Base-by-base conservation (phyloP, 768 basidiomycete species). In the Pleurotus ostreatus region DNA sequence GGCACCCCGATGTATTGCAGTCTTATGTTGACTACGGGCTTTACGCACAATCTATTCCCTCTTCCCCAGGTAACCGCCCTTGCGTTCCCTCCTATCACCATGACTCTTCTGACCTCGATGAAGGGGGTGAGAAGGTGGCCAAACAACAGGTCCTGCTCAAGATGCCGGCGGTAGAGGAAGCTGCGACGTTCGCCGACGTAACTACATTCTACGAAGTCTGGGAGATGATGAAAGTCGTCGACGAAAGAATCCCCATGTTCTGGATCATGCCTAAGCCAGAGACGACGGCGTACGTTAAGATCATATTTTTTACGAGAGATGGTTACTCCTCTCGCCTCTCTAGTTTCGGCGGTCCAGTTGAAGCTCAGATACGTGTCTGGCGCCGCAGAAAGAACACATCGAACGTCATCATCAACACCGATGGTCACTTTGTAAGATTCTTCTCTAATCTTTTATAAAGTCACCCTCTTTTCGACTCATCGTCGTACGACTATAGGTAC, bases 81-180 rank as follows among this genome's bases (percentile, higher is more conserved):
- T 20, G 20, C 26, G 26, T 9, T 7, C 6, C 26, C 26, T 7
- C 26, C 6, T 6, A 9, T 30, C 9, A 30, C 9, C 1, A 2
- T 9, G 6, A 7, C 26, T 9, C 6, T 30, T 30, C 26, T 30
- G 26, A 30, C 26, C 6, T 30, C 26, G 26, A 30, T 6, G 26
- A 30, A 30, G 26, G 26, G 6, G 9, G 26, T 9, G 26, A 30
- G 7, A 6, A 9, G 26, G 9, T 7, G 26, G 26, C 41, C 12
- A 6, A 43, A 43, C 41, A 69, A 73, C 1, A 30, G 9, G 76
- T 83, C 9, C 74, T 66, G 43, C 79, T 93, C 40, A 92, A 90
- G 68, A 89, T 80, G 78, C 70, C 83, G 1, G 76, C 77, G 1
- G 59, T 88, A 5, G 84, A 83, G 61, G 91, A 92, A 68, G 86